Conservation (phyloP, 106 monocot genomes). For the Dioscorea dumetorum region DNA sequence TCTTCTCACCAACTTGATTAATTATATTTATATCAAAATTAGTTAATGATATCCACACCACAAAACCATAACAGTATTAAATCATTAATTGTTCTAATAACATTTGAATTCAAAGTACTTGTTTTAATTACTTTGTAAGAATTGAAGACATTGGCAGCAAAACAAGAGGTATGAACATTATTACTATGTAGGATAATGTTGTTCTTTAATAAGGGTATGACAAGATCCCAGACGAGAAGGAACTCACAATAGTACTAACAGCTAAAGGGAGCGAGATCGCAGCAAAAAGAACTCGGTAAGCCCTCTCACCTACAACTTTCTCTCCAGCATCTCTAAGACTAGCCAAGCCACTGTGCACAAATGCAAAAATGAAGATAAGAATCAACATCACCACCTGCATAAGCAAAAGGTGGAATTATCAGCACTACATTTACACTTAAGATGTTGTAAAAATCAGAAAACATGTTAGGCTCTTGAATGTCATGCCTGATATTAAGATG, state of each 20-base stretch:
- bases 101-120: too few species aligned
- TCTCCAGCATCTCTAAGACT: conserved; percentile 78
- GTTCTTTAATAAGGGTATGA: too few species aligned
- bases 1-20: too few species aligned
- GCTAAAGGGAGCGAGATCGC: conserved; percentile 89
- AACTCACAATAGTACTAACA: conserved; percentile 73
- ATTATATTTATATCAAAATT: too few species aligned
- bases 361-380: conserved; percentile 68
- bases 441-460: not conserved
- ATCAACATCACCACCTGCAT: conserved; percentile 71
- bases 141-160: too few species aligned
- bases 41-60: too few species aligned
- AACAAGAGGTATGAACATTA: not conserved
- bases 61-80: too few species aligned
- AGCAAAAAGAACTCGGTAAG: conserved; percentile 87
- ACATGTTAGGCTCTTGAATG: too few species aligned
- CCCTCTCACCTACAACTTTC: conserved; percentile 74
- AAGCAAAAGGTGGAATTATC: not conserved
- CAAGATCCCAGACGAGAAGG: too few species aligned
- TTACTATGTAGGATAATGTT: not conserved
- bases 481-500: too few species aligned
- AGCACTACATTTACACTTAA: not conserved
- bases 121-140: too few species aligned
- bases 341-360: conserved; percentile 88
- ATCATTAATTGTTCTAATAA: too few species aligned